A percentile compares a stretch with the other conserved stretches of the same genome.
Conservation (phyloP, 139 green algal genomes). For the Spirogloea muscicola region DNA sequence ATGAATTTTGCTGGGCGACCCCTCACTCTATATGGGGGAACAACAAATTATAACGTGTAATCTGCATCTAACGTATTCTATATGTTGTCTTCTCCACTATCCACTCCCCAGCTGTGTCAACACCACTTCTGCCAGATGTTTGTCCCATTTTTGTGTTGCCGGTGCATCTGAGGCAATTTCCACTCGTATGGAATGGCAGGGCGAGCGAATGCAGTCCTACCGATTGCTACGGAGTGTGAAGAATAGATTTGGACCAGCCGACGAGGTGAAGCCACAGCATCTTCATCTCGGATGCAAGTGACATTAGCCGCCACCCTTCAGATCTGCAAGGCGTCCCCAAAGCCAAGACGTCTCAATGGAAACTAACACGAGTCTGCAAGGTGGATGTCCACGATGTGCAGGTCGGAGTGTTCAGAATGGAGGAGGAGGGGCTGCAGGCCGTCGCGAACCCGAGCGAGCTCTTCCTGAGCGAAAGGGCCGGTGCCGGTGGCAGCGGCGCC, state of each 20-base stretch:
- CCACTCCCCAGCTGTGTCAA: too few relatives aligned
- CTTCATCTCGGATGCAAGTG: background rate
- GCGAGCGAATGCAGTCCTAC: slow-evolving; percentile 38
- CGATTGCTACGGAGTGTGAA: slow-evolving; percentile 69
- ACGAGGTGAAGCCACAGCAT: slow-evolving; percentile 59
- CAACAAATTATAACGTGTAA: too few relatives aligned
- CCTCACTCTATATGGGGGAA: too few relatives aligned
- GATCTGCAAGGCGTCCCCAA: too few relatives aligned
- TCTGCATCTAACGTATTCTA: too few relatives aligned
- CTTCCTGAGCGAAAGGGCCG: slow-evolving; percentile 59
- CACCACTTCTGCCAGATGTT: too few relatives aligned
- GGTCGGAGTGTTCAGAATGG: slow-evolving; percentile 81
- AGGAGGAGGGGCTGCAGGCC: slow-evolving; percentile 55
- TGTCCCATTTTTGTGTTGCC: too few relatives aligned
- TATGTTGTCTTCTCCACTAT: too few relatives aligned
- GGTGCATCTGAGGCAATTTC: background rate
- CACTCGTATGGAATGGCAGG: background rate
- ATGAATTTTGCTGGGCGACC: too few relatives aligned
- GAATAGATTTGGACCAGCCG: slow-evolving; percentile 76
- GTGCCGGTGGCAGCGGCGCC: slow-evolving; percentile 16
- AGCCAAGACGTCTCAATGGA: too few relatives aligned
- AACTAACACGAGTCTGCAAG: too few relatives aligned
- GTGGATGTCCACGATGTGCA: background rate
- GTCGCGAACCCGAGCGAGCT: slow-evolving; percentile 67
- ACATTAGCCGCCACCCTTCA: too few relatives aligned